phyloP scores from a whole-genome alignment of 495 filamentous ascomycete species.

The Podospora conica region DNA sequence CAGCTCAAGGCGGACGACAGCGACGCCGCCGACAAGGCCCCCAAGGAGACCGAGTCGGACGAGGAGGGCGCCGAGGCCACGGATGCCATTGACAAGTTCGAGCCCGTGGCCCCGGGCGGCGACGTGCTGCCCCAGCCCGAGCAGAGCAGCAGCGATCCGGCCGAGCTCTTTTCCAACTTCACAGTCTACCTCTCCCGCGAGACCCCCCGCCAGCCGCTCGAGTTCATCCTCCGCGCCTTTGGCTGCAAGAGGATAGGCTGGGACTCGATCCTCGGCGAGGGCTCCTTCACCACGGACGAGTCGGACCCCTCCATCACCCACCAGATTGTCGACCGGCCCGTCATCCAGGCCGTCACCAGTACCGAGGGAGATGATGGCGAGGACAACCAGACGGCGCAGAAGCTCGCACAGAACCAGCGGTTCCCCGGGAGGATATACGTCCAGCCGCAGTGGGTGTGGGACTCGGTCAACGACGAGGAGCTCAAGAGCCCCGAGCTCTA shows the following conservation, averaged over 20 bases:
- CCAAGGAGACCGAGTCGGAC: conserved; percentile 44
- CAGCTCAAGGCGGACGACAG: conserved; percentile 43
- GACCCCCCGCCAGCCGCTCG: conserved; percentile 80
- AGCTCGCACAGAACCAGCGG: conserved; percentile 51
- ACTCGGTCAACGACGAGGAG: conserved; percentile 84
- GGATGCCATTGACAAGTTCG: conserved; percentile 83
- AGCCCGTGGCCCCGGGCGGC: conserved; percentile 67
- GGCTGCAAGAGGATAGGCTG: conserved; percentile 95
- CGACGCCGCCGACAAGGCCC: conserved; percentile 40
- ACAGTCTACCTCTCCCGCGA: conserved; percentile 93
- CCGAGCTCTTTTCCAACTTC: conserved; percentile 73
- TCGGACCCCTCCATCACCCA: conserved; percentile 84
- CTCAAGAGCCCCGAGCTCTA: conserved; percentile 84
- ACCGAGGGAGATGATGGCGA: conserved; percentile 50
- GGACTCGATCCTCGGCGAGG: conserved; percentile 83
- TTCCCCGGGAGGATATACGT: conserved; percentile 86
- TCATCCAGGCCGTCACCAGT: conserved; percentile 56
- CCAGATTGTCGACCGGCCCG: conserved; percentile 85
- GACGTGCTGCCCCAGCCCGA: conserved; percentile 82
- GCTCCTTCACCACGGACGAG: conserved; percentile 85
- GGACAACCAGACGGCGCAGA: conserved; percentile 50
- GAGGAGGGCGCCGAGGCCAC: conserved; percentile 39
- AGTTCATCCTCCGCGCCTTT: conserved; percentile 90
- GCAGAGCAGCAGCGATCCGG: conserved; percentile 48
- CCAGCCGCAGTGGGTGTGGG: conserved; percentile 98